Base-by-base conservation (phyloP, 2,329 filamentous ascomycete species). In the Lasiodiplodia hormozganensis region DNA sequence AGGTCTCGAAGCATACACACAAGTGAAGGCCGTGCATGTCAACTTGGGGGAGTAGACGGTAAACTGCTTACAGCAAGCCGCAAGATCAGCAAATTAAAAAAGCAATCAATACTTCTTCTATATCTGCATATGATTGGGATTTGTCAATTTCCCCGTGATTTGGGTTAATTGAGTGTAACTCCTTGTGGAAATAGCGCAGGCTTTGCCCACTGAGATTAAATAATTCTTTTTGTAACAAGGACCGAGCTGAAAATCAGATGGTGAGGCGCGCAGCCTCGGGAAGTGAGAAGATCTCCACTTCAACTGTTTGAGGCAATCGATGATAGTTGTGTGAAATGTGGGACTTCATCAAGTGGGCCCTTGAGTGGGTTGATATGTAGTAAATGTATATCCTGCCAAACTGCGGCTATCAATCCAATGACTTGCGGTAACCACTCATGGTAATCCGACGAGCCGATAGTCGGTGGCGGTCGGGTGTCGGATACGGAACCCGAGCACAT, bases 1-100 rank as follows among this genome's bases (percentile, higher is more conserved):
- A 62, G 87, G 86, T 3, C 76, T 89, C 69, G 86, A 86, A 68
- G 85, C 85, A 21, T 90, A 89, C 74, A 86, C 86, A 23, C 86
- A 88, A 73, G 81, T 83, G 71, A 89, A 89, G 81, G 78, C 82
- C n/a, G 78, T 84, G 58, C 82, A 84, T 72, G 82, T 84, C 65
- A 85, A 84, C 62, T 71, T 84, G 53, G 83, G 82, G 31, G 28
- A 56, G 28, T 31, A 56, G 51, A 8, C 18, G 14, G 40, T 16
- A 47, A n/a, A 40, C 38, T 40, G 11, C 14, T 16, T 40, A 6
- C 6, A 34, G 8, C 1, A 34, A 34, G 8, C 28, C 28, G 28
- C 28, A 28, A 28, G 28, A 28, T 6, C 28, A 28, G 28, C 31
- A 34, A 8, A 8, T 10, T 34, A 8, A 34, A 10, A 34, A 8